These are phyloP conservation scores for Kuraishia ogatae DNA, from an alignment of 805 yeast genomes.

Conservation along the genomic window DNA sequence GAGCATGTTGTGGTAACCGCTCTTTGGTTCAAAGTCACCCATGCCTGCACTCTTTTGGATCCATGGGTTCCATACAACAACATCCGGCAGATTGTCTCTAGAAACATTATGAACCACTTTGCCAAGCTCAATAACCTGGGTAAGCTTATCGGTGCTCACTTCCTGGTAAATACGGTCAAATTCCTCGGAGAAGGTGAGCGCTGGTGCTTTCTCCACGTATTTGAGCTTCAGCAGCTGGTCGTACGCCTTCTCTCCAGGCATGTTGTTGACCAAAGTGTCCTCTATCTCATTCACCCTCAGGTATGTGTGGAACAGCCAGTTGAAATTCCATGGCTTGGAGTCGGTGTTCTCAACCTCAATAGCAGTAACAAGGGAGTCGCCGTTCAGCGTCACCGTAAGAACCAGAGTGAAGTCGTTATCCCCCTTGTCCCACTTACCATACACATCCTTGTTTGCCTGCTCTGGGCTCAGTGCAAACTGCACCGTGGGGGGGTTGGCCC, in stretches of 20 bases:
- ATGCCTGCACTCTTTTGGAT: slow-evolving; percentile 67
- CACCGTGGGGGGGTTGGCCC: slow-evolving; percentile 61
- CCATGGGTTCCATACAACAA: slow-evolving; percentile 99
- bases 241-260: slow-evolving; percentile 60
- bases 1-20: slow-evolving; percentile 79
- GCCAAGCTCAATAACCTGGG: slow-evolving; percentile 61
- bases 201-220: slow-evolving; percentile 69
- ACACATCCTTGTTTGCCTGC: slow-evolving; percentile 54
- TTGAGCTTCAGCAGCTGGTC: slow-evolving; percentile 66
- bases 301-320: slow-evolving; percentile 94
- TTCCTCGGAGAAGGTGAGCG: slow-evolving; percentile 64
- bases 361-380: slow-evolving; percentile 11
- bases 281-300: slow-evolving; percentile 68
- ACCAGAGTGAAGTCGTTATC: slow-evolving; percentile 46
- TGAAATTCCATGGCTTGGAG: slow-evolving; percentile 62
- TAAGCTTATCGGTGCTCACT: slow-evolving; percentile 41
- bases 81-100: slow-evolving; percentile 37
- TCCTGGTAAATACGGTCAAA: slow-evolving; percentile 76
- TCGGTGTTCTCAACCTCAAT: slow-evolving; percentile 75
- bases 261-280: slow-evolving; percentile 67
- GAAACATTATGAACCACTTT: slow-evolving; percentile 56
- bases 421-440: slow-evolving; percentile 43
- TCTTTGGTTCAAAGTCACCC: slow-evolving; percentile 84
- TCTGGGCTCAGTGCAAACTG: slow-evolving; percentile 92
- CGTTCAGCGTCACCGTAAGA: slow-evolving; percentile 2